These are phyloP conservation scores for Paraphoma sp. DNA, from an alignment of 2,329 filamentous ascomycete genomes.

Conservation along the genomic window DNA sequence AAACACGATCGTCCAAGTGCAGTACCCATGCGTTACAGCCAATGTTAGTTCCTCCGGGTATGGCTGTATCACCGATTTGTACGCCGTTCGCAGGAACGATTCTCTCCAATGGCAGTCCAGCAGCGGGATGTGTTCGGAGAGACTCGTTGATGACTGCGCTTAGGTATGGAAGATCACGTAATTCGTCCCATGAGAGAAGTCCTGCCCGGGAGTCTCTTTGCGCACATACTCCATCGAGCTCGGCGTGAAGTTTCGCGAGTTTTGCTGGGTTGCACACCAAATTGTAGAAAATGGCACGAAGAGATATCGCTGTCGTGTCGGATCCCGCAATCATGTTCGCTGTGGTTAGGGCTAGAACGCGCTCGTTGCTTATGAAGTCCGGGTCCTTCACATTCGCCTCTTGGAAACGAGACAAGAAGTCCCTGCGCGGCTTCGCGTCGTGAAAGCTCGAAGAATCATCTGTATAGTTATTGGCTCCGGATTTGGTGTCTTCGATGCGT, in stretches of 20 bases:
- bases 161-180: slow-evolving; percentile 42
- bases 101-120: slow-evolving; percentile 50
- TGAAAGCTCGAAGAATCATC: neutral
- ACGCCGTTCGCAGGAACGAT: slow-evolving; percentile 47
- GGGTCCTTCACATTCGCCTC: slow-evolving; percentile 18
- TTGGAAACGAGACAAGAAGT: slow-evolving; percentile 18
- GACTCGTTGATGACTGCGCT: slow-evolving; percentile 55
- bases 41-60: slow-evolving; percentile 18
- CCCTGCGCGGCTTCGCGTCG: neutral
- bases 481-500: slow-evolving; percentile 10
- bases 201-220: slow-evolving; percentile 2
- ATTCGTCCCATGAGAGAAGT: slow-evolving; percentile 8
- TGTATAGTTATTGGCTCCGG: neutral
- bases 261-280: slow-evolving; percentile 35
- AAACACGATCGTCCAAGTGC: slow-evolving; percentile 14
- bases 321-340: slow-evolving; percentile 18
- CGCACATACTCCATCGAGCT: slow-evolving; percentile 17
- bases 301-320: slow-evolving; percentile 47
- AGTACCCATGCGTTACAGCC: slow-evolving; percentile 20
- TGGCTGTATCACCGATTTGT: neutral
- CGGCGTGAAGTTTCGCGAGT: slow-evolving; percentile 23
- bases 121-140: slow-evolving; percentile 51
- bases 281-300: slow-evolving; percentile 48
- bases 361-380: slow-evolving; percentile 14
- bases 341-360: slow-evolving; percentile 19